Percentiles rank a stretch among this genome's conserved stretches.
Conservation (phyloP, 2,329 filamentous ascomycete genomes). For the Ophiocordyceps camponoti-saundersi region DNA sequence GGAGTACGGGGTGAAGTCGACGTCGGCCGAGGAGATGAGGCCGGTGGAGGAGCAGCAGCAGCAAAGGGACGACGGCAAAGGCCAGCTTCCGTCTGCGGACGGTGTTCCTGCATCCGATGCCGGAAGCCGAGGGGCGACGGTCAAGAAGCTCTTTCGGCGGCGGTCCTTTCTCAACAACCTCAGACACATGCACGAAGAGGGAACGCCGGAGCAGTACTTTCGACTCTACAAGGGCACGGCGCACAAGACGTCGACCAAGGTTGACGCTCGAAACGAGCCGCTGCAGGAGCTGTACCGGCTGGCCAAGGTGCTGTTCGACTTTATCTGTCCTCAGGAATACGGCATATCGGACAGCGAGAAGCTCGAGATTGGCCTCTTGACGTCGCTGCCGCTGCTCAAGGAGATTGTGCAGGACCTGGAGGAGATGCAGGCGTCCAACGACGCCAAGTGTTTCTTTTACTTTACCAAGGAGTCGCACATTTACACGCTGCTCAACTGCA, state of each 20-base stretch:
- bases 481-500: constrained; percentile 94
- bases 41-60: constrained; percentile 19
- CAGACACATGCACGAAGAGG: constrained; percentile 33
- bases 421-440: constrained; percentile 87
- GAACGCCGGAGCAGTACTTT: constrained; percentile 62
- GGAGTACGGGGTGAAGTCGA: constrained; percentile 32
- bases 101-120: constrained; percentile 19
- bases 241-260: constrained; percentile 49
- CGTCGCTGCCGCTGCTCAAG: constrained; percentile 80
- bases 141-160: constrained; percentile 36
- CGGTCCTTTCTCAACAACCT: constrained; percentile 41
- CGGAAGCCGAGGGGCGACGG: constrained; percentile 15
- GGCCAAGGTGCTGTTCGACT: constrained; percentile 91
- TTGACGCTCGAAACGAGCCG: constrained; percentile 71
- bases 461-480: constrained; percentile 99
- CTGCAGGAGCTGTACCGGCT: constrained; percentile 85
- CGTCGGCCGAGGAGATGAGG: constrained; percentile 23
- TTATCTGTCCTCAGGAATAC: constrained; percentile 96
- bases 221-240: constrained; percentile 67
- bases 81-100: constrained; percentile 14
- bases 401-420: constrained; percentile 96
- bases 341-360: constrained; percentile 93
- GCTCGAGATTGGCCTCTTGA: constrained; percentile 92
- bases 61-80: constrained; percentile 9
- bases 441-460: constrained; percentile 94